Base-by-base conservation (phyloP, 2,329 filamentous ascomycete genomes). In the Setomelanomma holmii region DNA sequence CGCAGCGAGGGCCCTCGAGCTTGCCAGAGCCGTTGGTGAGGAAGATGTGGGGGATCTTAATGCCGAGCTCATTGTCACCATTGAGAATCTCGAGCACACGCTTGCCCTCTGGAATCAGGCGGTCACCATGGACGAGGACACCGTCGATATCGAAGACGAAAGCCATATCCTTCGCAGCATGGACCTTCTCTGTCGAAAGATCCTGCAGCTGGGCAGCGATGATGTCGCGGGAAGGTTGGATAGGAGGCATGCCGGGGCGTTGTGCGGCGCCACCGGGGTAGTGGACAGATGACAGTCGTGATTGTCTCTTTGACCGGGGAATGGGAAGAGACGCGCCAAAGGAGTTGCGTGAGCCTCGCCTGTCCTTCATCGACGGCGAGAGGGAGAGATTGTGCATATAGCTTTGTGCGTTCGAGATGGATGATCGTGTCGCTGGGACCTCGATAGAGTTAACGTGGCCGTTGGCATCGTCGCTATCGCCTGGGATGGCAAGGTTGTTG, bases 111-210 rank as follows among this genome's bases (percentile, higher is more conserved):
- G 86, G 86, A 57, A 90, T 90, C 52, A 89, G 76, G 51, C 87
- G 80, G 75, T 88, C 87, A 67, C 87, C 87, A 75, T 90, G 88
- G 50, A 90, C 88, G 20, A 91, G 80, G 52, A 91, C 88, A 78
- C 88, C 89, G 65, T 91, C 86, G 56, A 88, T 87, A 72, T 92
- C 89, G 68, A 92, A 93, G 66, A 87, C 89, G 60, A 92, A 92
- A 5, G 87, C 87, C 87, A 91, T 90, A 78, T 91, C 87, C 82
- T 91, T 91, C 52, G 87, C 88, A 51, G 83, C 82, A 23, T 77
- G 76, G 14, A 89, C 88, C 78, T 89, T 89, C 63, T 87, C 83
- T 50, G 82, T 75, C 62, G 83, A 80, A 59, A 90, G 79, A 58
- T 87, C 84, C 76, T 91, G 89, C 17, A 90, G 80, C 75, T 90